Percentiles rank a stretch among this genome's conserved stretches.
Conservation (phyloP, 208 protist genomes). For the Acanthamoeba triangularis region DNA sequence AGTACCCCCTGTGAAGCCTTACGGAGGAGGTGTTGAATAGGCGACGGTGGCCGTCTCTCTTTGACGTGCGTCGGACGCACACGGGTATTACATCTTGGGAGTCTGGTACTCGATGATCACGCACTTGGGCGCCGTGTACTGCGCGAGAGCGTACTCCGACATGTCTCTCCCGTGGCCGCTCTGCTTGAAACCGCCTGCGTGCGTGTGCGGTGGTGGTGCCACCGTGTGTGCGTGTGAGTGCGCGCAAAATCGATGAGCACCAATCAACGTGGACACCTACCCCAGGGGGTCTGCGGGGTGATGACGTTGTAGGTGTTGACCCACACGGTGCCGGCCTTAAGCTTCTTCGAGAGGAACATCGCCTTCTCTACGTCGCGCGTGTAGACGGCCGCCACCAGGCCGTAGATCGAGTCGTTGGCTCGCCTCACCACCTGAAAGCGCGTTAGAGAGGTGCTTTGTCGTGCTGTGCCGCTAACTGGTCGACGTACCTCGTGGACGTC, state of each 20-base stretch:
- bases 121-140: conserved; percentile 59
- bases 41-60: too few species aligned
- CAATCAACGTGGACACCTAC: background rate
- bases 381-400: conserved; percentile 40
- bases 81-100: background rate
- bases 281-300: conserved; percentile 44
- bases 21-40: too few species aligned
- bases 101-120: conserved; percentile 65
- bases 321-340: conserved; percentile 59
- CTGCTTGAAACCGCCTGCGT: conserved; percentile 57
- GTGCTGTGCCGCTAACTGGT: background rate
- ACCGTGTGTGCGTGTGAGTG: too few species aligned
- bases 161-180: conserved; percentile 32
- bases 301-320: conserved; percentile 66
- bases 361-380: conserved; percentile 35
- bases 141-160: conserved; percentile 43
- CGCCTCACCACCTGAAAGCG: background rate
- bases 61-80: too few species aligned
- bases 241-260: too few species aligned
- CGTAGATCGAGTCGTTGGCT: conserved; percentile 62
- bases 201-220: background rate
- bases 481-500: conserved; percentile 4
- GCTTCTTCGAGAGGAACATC: conserved; percentile 48
- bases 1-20: too few species aligned
- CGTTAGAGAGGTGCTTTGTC: background rate